phyloP scores from a whole-genome alignment of 2,329 filamentous ascomycete species.

The Colletotrichum sp. region DNA sequence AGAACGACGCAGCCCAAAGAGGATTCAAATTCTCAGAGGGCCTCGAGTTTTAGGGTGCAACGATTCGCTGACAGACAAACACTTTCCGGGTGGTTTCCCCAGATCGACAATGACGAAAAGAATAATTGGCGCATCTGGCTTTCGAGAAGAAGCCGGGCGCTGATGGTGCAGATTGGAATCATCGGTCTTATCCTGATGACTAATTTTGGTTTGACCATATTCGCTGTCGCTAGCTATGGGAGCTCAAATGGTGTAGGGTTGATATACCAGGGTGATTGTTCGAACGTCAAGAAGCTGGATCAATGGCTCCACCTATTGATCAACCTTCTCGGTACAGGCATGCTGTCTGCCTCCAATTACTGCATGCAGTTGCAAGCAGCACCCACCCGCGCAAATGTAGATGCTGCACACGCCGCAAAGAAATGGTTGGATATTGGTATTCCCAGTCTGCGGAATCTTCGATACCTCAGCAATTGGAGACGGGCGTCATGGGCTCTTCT shows the following conservation, averaged over 20 bases:
- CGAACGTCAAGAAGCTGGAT: constrained; percentile 12
- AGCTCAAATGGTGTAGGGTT: constrained; percentile 27
- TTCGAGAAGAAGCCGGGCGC: constrained; percentile 22
- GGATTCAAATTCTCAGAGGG: background rate
- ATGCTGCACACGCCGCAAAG: constrained; percentile 43
- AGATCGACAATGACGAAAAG: constrained; percentile 20
- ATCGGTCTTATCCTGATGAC: constrained; percentile 28
- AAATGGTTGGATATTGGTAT: constrained; percentile 51
- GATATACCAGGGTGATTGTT: constrained; percentile 30
- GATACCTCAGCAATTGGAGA: background rate
- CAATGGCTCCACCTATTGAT: constrained; percentile 32
- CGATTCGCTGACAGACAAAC: background rate
- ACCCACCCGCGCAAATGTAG: constrained; percentile 31
- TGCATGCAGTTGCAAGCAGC: constrained; percentile 34
- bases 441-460: constrained; percentile 1
- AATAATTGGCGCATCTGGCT: constrained; percentile 22
- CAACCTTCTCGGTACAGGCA: constrained; percentile 31
- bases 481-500: background rate
- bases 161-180: constrained; percentile 26
- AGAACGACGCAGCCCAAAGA: background rate
- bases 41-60: background rate
- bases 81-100: constrained; percentile 26
- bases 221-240: constrained; percentile 13
- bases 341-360: constrained; percentile 35
- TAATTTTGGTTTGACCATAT: constrained; percentile 26